phyloP scores from a whole-genome alignment of 192 early-diverging fungal species.

The Entomortierella beljakovae region DNA sequence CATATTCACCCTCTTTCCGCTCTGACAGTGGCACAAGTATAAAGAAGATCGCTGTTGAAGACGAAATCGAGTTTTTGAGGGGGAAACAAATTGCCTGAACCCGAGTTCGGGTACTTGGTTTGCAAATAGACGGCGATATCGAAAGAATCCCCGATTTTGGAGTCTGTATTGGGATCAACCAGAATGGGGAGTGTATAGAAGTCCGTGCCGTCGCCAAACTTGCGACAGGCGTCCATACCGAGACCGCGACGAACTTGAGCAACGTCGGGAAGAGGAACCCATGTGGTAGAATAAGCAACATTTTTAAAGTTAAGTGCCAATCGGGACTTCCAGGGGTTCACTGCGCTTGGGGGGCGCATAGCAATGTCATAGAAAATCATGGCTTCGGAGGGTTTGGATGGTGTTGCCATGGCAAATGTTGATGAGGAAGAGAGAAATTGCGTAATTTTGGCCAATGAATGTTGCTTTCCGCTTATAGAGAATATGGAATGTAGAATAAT shows the following conservation, averaged over 20 bases:
- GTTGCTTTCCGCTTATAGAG: too few species aligned
- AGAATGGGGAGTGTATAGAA: conserved; percentile 45
- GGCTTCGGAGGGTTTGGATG: conserved; percentile 33
- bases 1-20: conserved; percentile 20
- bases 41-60: conserved; percentile 16
- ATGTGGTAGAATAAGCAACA: conserved; percentile 44
- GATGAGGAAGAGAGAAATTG: conserved; percentile 10
- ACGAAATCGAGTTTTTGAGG: conserved; percentile 53
- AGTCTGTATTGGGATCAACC: conserved; percentile 20
- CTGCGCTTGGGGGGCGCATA: conserved; percentile 30
- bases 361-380: conserved; percentile 50
- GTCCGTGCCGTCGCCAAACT: conserved; percentile 38
- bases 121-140: conserved; percentile 53
- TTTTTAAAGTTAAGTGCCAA: conserved; percentile 51
- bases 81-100: conserved; percentile 47
- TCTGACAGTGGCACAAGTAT: conserved; percentile 44
- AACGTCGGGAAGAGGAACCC: conserved; percentile 38
- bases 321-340: conserved; percentile 48
- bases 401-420: conserved; percentile 31
- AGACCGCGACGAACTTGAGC: conserved; percentile 37
- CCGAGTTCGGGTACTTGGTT: conserved; percentile 27
- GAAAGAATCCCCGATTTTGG: conserved; percentile 46
- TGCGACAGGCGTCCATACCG: conserved; percentile 31
- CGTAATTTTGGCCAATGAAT: background rate
- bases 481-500: too few species aligned